Percentiles rank a stretch among this genome's conserved stretches.
phyloP scores from a whole-genome alignment of 345 rosid species.

The Euclidium syriacum region DNA sequence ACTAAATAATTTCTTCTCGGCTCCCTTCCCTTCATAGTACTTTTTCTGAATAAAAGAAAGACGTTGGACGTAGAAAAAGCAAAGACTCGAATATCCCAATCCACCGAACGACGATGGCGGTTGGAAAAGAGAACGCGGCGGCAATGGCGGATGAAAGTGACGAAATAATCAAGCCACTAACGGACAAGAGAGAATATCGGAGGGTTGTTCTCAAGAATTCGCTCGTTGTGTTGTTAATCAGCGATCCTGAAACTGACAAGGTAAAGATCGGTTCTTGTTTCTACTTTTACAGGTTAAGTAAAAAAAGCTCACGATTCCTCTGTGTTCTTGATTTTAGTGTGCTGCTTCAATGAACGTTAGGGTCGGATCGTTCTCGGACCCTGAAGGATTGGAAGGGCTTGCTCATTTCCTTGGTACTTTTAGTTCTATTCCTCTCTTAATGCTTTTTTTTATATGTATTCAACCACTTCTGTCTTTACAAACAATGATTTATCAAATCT shows the following conservation, averaged over 20 bases:
- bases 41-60: background rate
- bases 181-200: conserved; percentile 67
- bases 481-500: background rate
- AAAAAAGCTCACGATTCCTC: background rate
- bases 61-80: background rate
- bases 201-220: conserved; percentile 61
- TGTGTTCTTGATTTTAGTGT: conserved; percentile 41
- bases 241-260: conserved; percentile 86
- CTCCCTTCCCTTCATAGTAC: background rate
- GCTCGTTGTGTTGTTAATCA: conserved; percentile 67
- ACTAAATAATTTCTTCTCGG: background rate
- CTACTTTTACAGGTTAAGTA: background rate
- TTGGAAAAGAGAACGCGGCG: conserved; percentile 27
- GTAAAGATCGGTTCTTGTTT: conserved; percentile 5
- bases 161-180: conserved; percentile 59
- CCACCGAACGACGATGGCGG: conserved; percentile 37
- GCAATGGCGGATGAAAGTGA: background rate
- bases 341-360: conserved; percentile 86
- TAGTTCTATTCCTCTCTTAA: background rate
- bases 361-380: conserved; percentile 73
- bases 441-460: background rate
- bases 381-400: conserved; percentile 81
- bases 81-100: background rate
- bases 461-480: background rate
- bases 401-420: conserved; percentile 89